Base-by-base conservation (phyloP, 2,329 filamentous ascomycete species). In the Penicillium polonicum region DNA sequence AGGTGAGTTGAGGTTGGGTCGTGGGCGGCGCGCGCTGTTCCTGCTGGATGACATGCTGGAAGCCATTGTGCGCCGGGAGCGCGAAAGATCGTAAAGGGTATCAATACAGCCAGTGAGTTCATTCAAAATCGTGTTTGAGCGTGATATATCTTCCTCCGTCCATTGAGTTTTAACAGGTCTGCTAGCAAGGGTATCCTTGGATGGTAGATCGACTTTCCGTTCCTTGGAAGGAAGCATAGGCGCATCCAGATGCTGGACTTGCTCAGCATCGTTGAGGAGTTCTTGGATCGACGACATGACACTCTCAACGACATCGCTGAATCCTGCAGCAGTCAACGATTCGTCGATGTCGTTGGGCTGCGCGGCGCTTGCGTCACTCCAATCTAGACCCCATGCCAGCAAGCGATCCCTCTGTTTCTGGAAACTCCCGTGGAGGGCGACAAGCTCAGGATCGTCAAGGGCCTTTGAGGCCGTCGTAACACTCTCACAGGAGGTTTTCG, bases 251-350 rank as follows among this genome's bases (percentile, higher is more conserved):
- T 79, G 78, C 65, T 83, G 82, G 59, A 87, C 78, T 51, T 78
- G 74, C 61, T 87, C 85, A 15, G 84, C 84, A 69, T 88, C 83
- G 56, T 85, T 83, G 25, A 86, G 76, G 8, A 87, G 80, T 56
- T 85, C 81, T 65, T 85, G 83, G 63, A 88, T 87, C 33, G 85
- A 85, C 19, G 82, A 80, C 76, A 88, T 81, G 48, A 88, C 84
- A 66, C 84, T 86, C 55, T 82, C 83, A 38, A 88, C 85, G 4
- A 85, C 82, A 70, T 87, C 85, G 44, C 84, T 85, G 60, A 87
- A 78, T 19, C 85, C 85, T 33, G 85, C 85, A 59, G 83, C 80
- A 51, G 83, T 84, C 19, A 87, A 76, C 19, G 82, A 83, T 65
- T 85, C 84, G 67, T 87, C 85, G 65, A 87, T 87, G 71, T 85